These are phyloP conservation scores for Triticum turgidum DNA, from an alignment of 176 grass and related monocot species.

Conservation along the genomic window DNA sequence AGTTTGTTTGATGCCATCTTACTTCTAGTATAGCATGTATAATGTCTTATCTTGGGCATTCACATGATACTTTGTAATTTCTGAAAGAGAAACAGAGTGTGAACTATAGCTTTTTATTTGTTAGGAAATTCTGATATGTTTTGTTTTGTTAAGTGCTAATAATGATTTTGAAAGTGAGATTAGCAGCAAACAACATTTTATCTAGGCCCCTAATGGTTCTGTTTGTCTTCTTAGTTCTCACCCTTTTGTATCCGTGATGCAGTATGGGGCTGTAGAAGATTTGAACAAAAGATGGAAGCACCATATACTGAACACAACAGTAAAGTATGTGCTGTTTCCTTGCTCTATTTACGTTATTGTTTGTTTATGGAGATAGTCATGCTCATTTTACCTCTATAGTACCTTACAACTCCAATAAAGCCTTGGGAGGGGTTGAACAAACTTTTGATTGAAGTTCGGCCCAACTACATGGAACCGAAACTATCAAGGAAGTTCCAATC, in stretches of 20 bases:
- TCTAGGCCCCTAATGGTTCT: background rate
- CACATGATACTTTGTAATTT: background rate
- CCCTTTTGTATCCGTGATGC: too few species aligned
- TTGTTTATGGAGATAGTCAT: too few species aligned
- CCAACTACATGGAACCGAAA: conserved; percentile 95
- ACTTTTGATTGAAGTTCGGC: conserved; percentile 81
- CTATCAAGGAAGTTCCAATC: conserved; percentile 34
- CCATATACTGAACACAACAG: too few species aligned
- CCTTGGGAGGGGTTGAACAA: conserved; percentile 88
- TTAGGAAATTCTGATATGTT: background rate
- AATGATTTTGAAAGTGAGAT: background rate
- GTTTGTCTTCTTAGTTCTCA: background rate
- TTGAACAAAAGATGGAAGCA: too few species aligned
- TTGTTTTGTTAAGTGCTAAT: background rate
- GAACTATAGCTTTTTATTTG: background rate
- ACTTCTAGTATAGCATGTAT: background rate
- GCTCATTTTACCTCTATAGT: conserved; percentile 16
- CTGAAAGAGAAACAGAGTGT: background rate
- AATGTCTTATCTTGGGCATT: background rate
- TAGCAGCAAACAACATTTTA: background rate
- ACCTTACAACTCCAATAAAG: conserved; percentile 78
- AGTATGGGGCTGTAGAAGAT: too few species aligned
- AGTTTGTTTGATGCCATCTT: too few species aligned
- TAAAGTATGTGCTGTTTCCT: too few species aligned
- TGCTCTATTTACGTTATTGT: too few species aligned